A percentile compares a stretch with the other conserved stretches of the same genome.
phyloP scores from a whole-genome alignment of 2,329 filamentous ascomycete genomes.

The Penicillium sp. region DNA sequence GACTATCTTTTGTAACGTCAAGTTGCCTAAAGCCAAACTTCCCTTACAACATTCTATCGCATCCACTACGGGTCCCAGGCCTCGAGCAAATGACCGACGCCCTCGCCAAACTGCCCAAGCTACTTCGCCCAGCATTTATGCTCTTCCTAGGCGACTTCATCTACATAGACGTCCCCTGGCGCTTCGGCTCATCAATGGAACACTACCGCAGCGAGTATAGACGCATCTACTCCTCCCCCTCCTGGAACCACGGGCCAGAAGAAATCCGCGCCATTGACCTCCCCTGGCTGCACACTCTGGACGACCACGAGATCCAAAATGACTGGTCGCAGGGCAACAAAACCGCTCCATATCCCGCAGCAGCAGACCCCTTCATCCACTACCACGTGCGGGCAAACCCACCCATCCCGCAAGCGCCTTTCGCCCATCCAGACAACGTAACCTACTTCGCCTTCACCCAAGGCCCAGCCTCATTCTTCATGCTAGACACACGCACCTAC shows the following conservation, averaged over 20 bases:
- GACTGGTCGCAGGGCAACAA: constrained; percentile 74
- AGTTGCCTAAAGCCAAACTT: constrained; percentile 89
- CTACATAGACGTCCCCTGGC: constrained; percentile 66
- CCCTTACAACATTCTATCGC: constrained; percentile 75
- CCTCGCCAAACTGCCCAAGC: constrained; percentile 59
- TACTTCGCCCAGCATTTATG: constrained; percentile 46
- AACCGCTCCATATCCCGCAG: constrained; percentile 68
- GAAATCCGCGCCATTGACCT: constrained; percentile 54
- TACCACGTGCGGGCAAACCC: constrained; percentile 84
- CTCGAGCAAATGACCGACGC: constrained; percentile 66
- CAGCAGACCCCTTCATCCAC: constrained; percentile 73
- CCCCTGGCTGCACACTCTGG: constrained; percentile 95
- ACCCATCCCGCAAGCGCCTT: constrained; percentile 47
- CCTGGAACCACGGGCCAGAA: constrained; percentile 60
- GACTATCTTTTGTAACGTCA: constrained; percentile 82
- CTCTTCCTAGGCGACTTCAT: constrained; percentile 48
- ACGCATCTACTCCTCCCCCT: constrained; percentile 88
- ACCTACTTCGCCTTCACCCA: constrained; percentile 87
- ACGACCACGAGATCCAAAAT: constrained; percentile 93
- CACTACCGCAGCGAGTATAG: constrained; percentile 87
- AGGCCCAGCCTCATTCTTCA: constrained; percentile 86
- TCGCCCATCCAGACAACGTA: constrained; percentile 48
- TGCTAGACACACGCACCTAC: constrained; percentile 84
- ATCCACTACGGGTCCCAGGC: constrained; percentile 73
- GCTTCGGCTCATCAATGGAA: constrained; percentile 61